Conservation (phyloP, 148 eudicot species). For the Fagopyrum homotropicum region DNA sequence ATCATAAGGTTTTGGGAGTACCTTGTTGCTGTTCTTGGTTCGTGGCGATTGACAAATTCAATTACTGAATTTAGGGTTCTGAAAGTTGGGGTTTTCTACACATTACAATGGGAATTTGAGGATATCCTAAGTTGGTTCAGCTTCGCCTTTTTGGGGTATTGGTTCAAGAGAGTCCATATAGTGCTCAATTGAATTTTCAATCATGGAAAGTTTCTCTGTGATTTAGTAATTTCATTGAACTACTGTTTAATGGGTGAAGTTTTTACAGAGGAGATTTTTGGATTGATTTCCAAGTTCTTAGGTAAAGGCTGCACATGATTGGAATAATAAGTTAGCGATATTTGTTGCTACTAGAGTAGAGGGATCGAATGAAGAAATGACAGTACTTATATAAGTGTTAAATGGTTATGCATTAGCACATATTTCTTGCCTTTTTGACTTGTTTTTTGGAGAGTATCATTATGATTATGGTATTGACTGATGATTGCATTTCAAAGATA, state of each 20-base stretch:
- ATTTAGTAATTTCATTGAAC: background rate
- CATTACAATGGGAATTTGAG: background rate
- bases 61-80: background rate
- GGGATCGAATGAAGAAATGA: background rate
- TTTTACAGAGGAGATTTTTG: background rate
- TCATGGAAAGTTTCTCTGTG: background rate
- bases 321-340: background rate
- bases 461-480: background rate
- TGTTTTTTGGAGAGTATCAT: background rate
- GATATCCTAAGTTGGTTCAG: background rate
- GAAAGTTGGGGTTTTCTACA: background rate
- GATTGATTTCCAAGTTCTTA: background rate
- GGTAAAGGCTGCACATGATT: background rate
- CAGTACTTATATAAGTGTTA: background rate
- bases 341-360: background rate
- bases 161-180: background rate
- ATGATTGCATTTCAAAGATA: background rate
- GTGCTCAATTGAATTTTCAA: constrained; percentile 1
- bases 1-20: too few relatives aligned
- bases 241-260: background rate
- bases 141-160: background rate
- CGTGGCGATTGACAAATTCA: background rate
- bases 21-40: background rate
- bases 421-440: background rate
- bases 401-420: background rate